Evolutionary conservation across 257 asterid genomes (phyloP).

Genomic region (Solanum corneliomulleri): DNA sequence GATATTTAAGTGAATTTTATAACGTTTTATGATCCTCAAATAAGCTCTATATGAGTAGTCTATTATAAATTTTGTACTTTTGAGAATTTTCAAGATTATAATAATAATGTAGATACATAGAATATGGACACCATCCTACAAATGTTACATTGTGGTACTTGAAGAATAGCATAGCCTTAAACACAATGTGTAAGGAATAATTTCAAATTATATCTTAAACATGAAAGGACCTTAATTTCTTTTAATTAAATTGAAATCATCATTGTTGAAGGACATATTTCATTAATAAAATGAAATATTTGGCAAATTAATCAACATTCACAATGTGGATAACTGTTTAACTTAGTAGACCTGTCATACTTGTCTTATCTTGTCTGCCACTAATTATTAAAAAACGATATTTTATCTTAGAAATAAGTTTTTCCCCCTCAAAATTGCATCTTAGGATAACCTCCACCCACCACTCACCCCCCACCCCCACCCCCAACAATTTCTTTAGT

Average conservation of each 20-base stretch:
- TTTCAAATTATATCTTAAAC: not conserved
- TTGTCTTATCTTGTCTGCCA: not conserved
- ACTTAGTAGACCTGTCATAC: not conserved
- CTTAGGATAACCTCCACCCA: not conserved
- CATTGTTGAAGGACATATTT: not conserved
- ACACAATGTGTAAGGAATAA: not conserved
- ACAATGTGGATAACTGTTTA: not conserved
- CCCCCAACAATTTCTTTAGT: not conserved
- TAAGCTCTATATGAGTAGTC: not conserved
- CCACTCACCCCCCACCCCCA: not conserved
- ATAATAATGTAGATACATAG: not conserved
- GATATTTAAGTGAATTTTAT: not conserved
- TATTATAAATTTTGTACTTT: not conserved
- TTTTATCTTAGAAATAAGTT: not conserved
- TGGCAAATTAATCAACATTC: not conserved
- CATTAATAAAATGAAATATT: not conserved
- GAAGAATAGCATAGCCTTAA: not conserved
- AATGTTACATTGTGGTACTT: not conserved
- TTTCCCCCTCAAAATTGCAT: not conserved
- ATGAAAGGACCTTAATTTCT: not conserved
- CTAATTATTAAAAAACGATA: not conserved
- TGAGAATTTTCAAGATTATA: not conserved
- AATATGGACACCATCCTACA: not conserved
- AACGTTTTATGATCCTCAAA: not conserved
- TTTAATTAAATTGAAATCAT: not conserved